Evolutionary conservation across 108 stramenopile species (phyloP).

Genomic region (Pseudonitzschia multiseries): DNA sequence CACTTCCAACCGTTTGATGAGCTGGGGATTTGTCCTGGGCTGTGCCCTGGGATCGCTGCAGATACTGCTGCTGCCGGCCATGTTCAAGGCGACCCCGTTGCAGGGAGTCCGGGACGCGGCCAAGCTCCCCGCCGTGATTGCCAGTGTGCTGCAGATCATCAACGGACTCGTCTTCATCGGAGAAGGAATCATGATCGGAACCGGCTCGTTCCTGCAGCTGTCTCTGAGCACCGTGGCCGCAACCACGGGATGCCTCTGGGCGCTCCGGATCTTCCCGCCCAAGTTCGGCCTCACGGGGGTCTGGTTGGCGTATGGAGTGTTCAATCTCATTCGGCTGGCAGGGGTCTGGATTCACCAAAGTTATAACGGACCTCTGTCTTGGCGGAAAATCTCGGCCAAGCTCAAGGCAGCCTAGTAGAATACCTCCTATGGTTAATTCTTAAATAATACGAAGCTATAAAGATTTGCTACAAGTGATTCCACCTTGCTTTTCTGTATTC

Average conservation of each 20-base stretch:
- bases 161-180: constrained; percentile 90
- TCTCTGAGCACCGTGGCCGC: constrained; percentile 74
- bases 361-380: constrained; percentile 60
- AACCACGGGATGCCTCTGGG: constrained; percentile 65
- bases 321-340: constrained; percentile 67
- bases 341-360: constrained; percentile 83
- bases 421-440: too few species aligned
- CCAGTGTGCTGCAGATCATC: constrained; percentile 77
- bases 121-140: constrained; percentile 71
- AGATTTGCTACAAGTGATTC: too few species aligned
- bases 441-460: too few species aligned
- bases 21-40: constrained; percentile 82
- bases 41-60: constrained; percentile 64
- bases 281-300: constrained; percentile 73
- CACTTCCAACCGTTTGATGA: constrained; percentile 77
- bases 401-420: not conserved
- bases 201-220: constrained; percentile 71
- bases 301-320: constrained; percentile 87
- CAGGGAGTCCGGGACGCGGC: constrained; percentile 85
- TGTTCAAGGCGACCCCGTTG: constrained; percentile 77
- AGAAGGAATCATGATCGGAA: constrained; percentile 69
- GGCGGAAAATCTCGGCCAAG: constrained; percentile 30
- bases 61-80: constrained; percentile 65
- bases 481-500: not conserved
- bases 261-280: constrained; percentile 64